Evolutionary conservation across 179 eudicot species (phyloP).

Genomic region (Spergularia azorica): DNA sequence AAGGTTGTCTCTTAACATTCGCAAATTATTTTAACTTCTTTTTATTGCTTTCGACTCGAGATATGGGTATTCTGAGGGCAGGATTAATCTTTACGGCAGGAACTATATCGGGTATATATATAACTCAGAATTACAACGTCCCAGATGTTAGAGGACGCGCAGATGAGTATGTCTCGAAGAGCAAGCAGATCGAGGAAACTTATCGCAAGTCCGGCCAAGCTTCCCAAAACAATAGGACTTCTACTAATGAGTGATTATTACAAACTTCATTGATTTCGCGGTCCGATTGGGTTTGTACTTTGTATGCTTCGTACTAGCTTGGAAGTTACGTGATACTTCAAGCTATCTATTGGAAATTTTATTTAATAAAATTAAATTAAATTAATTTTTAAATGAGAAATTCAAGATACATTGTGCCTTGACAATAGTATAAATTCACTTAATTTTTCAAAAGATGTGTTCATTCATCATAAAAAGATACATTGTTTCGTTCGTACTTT

Average conservation of each 20-base stretch:
- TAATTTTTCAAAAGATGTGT: too few relatives aligned
- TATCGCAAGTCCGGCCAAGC: constrained; percentile 30
- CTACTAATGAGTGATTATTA: background rate
- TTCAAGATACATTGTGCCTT: too few relatives aligned
- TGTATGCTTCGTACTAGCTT: too few relatives aligned
- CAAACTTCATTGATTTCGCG: too few relatives aligned
- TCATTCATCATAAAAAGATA: too few relatives aligned
- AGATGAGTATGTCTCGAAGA: constrained; percentile 22
- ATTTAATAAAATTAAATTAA: too few relatives aligned
- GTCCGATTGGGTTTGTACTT: too few relatives aligned
- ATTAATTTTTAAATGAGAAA: too few relatives aligned
- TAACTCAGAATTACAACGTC: constrained; percentile 36
- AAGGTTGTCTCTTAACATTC: background rate
- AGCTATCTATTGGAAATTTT: too few relatives aligned
- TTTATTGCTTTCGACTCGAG: background rate
- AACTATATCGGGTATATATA: constrained; percentile 32
- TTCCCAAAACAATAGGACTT: background rate
- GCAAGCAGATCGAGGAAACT: constrained; percentile 28
- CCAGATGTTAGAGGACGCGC: constrained; percentile 26
- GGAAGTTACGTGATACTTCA: too few relatives aligned
- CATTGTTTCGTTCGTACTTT: too few relatives aligned
- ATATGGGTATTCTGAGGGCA: constrained; percentile 34
- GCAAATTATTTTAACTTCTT: background rate
- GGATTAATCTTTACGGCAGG: constrained; percentile 35
- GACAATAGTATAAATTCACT: too few relatives aligned